These are phyloP conservation scores for Cudoniella acicularis DNA, from an alignment of 495 filamentous ascomycete genomes.

Conservation along the genomic window DNA sequence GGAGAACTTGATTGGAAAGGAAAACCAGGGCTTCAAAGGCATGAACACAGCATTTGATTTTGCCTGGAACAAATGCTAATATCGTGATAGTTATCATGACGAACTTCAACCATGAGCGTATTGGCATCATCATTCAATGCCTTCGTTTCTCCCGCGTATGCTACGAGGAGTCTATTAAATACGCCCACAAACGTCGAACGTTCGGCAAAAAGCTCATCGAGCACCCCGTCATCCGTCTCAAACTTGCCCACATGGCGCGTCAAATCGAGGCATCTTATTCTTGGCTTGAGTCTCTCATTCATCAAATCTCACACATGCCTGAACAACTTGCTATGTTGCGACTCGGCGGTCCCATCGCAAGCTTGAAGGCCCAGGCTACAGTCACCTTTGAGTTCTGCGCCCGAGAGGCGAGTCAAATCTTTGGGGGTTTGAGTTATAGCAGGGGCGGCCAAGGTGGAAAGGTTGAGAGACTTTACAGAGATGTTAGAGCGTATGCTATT, in stretches of 20 bases:
- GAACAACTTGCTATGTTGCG: slow-evolving; percentile 95
- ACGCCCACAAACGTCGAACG: slow-evolving; percentile 91
- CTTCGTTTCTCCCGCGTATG: slow-evolving; percentile 93
- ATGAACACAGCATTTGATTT: no score
- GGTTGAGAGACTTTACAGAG: slow-evolving; percentile 90
- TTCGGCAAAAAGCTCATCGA: slow-evolving; percentile 96
- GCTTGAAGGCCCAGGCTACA: slow-evolving; percentile 89
- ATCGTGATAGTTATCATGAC: slow-evolving; percentile 76
- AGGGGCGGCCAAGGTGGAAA: slow-evolving; percentile 94
- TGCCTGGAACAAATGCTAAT: slow-evolving; percentile 6
- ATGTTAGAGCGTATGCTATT: slow-evolving; percentile 97
- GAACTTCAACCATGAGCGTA: slow-evolving; percentile 99
- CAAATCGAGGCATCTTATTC: slow-evolving; percentile 95
- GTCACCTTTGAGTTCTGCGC: slow-evolving; percentile 97
- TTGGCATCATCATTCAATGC: slow-evolving; percentile 97
- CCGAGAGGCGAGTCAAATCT: slow-evolving; percentile 92
- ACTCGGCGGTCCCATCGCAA: slow-evolving; percentile 90
- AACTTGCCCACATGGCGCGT: slow-evolving; percentile 94
- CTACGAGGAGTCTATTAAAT: slow-evolving; percentile 94
- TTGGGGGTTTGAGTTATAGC: slow-evolving; percentile 88
- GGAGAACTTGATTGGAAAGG: slow-evolving; percentile 94
- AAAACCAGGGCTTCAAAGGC: slow-evolving; percentile 95
- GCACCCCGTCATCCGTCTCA: slow-evolving; percentile 95
- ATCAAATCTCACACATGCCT: slow-evolving; percentile 87
- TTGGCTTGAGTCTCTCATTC: slow-evolving; percentile 96